These are phyloP conservation scores for Oryza punctata DNA, from an alignment of 176 grass and related monocot genomes.

Conservation along the genomic window DNA sequence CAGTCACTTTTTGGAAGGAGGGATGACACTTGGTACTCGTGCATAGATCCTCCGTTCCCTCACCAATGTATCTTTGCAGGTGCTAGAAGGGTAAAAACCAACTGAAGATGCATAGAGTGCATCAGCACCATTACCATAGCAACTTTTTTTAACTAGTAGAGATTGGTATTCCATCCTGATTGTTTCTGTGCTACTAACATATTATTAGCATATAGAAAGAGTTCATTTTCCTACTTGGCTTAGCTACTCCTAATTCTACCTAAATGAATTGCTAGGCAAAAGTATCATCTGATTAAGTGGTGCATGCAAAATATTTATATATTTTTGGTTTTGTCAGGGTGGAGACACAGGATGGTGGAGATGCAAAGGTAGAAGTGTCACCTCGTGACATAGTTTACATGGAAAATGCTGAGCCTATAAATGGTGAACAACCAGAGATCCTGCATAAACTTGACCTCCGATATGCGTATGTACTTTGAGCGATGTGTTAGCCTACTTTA, in stretches of 20 bases:
- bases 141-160: neutral
- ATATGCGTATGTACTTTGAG: conserved; percentile 74
- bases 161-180: neutral
- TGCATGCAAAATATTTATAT: conserved; percentile 20
- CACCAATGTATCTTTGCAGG: neutral
- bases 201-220: neutral
- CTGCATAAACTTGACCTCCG: conserved; percentile 98
- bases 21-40: neutral
- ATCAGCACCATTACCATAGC: neutral
- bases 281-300: conserved; percentile 8
- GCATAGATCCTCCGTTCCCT: neutral
- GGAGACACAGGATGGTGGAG: conserved; percentile 98
- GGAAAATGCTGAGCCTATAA: conserved; percentile 78
- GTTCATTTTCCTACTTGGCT: neutral
- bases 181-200: neutral
- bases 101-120: neutral
- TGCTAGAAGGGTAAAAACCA: neutral
- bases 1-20: neutral
- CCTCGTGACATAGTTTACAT: conserved; percentile 95
- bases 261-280: conserved; percentile 14
- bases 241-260: neutral
- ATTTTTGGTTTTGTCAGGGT: conserved; percentile 66
- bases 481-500: conserved; percentile 35
- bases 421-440: conserved; percentile 82
- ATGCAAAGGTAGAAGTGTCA: conserved; percentile 98